Evolutionary conservation across 495 filamentous ascomycete genomes (phyloP), one percentile per base, ranked within the genome.

Genomic region (Podospora fimiseda): DNA sequence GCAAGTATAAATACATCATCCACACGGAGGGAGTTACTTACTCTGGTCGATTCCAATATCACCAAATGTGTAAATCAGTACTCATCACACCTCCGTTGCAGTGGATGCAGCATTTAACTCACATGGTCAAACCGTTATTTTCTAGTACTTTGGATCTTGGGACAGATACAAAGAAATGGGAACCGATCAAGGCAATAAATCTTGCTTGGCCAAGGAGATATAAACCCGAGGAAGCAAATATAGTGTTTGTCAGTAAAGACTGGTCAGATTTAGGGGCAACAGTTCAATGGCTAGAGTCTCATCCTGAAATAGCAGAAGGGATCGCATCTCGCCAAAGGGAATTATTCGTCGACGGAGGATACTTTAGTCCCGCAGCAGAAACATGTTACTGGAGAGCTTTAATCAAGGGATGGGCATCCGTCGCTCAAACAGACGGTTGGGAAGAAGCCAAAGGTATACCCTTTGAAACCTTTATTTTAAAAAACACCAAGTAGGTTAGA

Each of bases 1-100:
- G 78, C 58, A 58, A 63, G 49, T 78, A 77, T 59, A 74, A 72
- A 43, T 79, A 77, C 58, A 63, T 79, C 13, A 58, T 84, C 18
- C 78, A 83, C 57, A 80, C 80, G n/a, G 82, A 85, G 67, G 80
- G 80, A 1, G 67, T 82, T 19, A 75, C 80, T 8, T 83, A 83
- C 60, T 78, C 74, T 39, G 81, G 78, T 3, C 67, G 76, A 33
- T 72, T 80, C 48, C 76, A 77, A 56, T 79, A 72, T 63, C 71
- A 76, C 53, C 74, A 76, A 65, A 68, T 76, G 44, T 80, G 78
- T 56, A 66, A 56, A 0, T 73, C 69, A 42, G 73, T 79, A 0
- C 62, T 78, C 6, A 50, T 80, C 24, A 69, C 71, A 9, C 76
- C 76, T 48, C 75, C 76, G 0, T 60, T 74, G 1, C 64, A 66